Percentiles rank a stretch among this genome's conserved stretches.
Conservation (phyloP, 2,329 filamentous ascomycete species). For the Raffaelea albimanens region DNA sequence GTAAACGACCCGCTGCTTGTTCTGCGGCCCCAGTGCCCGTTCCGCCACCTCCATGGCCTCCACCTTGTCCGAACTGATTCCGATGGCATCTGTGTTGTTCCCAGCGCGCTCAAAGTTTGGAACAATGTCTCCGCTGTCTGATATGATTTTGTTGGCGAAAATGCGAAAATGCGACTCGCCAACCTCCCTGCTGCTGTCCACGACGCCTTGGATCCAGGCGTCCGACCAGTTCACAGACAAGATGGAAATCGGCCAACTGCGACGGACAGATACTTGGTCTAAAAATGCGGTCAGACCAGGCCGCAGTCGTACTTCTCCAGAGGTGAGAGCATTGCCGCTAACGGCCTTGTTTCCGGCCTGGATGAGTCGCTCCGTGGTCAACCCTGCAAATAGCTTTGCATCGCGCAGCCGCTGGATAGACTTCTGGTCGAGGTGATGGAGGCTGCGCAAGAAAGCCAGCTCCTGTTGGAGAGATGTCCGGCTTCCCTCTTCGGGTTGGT, state of each 20-base stretch:
- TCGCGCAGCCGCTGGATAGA: constrained; percentile 35
- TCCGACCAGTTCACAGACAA: constrained; percentile 35
- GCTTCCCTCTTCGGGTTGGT: constrained; percentile 21
- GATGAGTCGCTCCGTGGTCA: constrained; percentile 23
- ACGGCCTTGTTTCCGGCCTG: constrained; percentile 29
- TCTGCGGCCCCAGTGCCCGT: constrained; percentile 6
- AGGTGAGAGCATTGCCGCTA: neutral
- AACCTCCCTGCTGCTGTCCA: constrained; percentile 15
- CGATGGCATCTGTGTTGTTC: constrained; percentile 15
- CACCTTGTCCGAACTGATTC: constrained; percentile 37
- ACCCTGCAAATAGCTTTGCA: constrained; percentile 34
- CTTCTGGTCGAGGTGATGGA: constrained; percentile 32
- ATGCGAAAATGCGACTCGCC: constrained; percentile 19
- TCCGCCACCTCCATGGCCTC: constrained; percentile 26
- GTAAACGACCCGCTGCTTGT: constrained; percentile 27
- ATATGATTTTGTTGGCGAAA: constrained; percentile 35
- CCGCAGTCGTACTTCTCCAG: neutral
- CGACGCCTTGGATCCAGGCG: constrained; percentile 18
- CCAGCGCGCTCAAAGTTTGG: constrained; percentile 24
- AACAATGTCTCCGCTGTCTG: constrained; percentile 26
- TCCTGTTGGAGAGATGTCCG: constrained; percentile 29
- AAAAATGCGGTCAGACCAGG: constrained; percentile 16
- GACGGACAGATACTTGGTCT: constrained; percentile 12
- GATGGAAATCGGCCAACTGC: constrained; percentile 30
- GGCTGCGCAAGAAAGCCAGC: constrained; percentile 30